Percentiles rank a stretch among this genome's conserved stretches.
These are phyloP conservation scores for Eragrostis curvula DNA, from an alignment of 176 grass and related monocot genomes.

Conservation along the genomic window DNA sequence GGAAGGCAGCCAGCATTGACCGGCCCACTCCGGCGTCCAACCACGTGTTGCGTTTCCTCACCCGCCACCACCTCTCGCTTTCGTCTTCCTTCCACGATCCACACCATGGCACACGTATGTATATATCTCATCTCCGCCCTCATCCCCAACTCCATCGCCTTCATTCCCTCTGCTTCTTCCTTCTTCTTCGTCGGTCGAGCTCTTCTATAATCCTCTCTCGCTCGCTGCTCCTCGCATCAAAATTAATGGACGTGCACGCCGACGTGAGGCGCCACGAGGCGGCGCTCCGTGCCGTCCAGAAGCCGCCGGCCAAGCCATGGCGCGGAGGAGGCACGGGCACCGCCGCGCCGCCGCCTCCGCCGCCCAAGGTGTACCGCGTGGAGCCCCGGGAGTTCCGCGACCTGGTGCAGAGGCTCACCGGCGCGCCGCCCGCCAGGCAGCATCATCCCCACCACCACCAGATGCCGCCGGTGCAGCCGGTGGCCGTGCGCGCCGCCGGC, in stretches of 20 bases:
- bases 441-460: neutral
- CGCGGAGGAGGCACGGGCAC: neutral
- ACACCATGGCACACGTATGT: neutral
- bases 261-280: slow-evolving; percentile 11
- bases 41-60: slow-evolving; percentile 18
- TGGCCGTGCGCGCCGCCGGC: neutral
- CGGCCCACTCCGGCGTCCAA: neutral
- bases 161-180: neutral
- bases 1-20: slow-evolving; percentile 34
- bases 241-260: slow-evolving; percentile 13
- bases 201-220: neutral
- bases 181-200: neutral
- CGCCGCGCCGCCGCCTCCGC: neutral
- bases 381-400: slow-evolving; percentile 57
- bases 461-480: neutral
- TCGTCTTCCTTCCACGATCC: neutral
- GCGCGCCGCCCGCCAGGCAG: slow-evolving; percentile 12
- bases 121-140: neutral
- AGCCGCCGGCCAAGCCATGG: slow-evolving; percentile 47
- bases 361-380: slow-evolving; percentile 68
- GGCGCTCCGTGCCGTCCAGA: slow-evolving; percentile 39
- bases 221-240: too few species aligned
- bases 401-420: slow-evolving; percentile 70
- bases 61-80: neutral
- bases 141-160: neutral